phyloP scores from a whole-genome alignment of 164 flowering plant species.

The Piper betle region DNA sequence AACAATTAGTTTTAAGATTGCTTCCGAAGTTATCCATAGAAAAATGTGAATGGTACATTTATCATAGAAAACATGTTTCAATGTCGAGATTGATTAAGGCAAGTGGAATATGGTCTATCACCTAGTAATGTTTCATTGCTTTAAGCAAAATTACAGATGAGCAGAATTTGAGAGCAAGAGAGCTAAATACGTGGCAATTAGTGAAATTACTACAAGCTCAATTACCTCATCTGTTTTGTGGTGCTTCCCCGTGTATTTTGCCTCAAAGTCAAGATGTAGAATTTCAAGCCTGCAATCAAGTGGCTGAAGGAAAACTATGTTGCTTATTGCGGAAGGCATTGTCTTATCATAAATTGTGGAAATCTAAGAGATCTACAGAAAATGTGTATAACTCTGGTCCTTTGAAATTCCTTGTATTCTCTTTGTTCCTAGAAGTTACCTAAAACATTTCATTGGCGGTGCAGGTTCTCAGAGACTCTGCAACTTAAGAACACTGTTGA shows the following conservation, averaged over 20 bases:
- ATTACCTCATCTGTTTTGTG: slow-evolving; percentile 39
- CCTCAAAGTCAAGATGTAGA: slow-evolving; percentile 9
- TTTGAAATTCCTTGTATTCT: not conserved
- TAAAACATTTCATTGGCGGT: not conserved
- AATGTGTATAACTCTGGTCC: slow-evolving; percentile 14
- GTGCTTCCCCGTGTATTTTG: slow-evolving; percentile 17
- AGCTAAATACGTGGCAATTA: slow-evolving; percentile 88
- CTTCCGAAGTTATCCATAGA: not conserved
- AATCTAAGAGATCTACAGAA: slow-evolving; percentile 15
- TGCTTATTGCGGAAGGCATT: slow-evolving; percentile 46
- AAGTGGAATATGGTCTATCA: not conserved
- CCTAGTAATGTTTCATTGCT: not conserved
- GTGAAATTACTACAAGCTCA: slow-evolving; percentile 63
- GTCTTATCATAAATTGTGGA: slow-evolving; percentile 50
- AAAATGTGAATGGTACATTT: not conserved
- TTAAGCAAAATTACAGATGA: slow-evolving; percentile 27
- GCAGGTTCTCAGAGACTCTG: slow-evolving; percentile 27
- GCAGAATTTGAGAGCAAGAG: slow-evolving; percentile 52
- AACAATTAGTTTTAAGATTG: not conserved
- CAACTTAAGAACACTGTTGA: slow-evolving; percentile 22
- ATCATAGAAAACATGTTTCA: not conserved
- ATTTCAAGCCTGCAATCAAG: slow-evolving; percentile 23
- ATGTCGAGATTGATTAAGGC: not conserved
- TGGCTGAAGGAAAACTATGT: slow-evolving; percentile 29
- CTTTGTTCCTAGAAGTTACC: not conserved